Conservation (phyloP, 2,329 filamentous ascomycete species). For the Stromatinia cepivora region DNA sequence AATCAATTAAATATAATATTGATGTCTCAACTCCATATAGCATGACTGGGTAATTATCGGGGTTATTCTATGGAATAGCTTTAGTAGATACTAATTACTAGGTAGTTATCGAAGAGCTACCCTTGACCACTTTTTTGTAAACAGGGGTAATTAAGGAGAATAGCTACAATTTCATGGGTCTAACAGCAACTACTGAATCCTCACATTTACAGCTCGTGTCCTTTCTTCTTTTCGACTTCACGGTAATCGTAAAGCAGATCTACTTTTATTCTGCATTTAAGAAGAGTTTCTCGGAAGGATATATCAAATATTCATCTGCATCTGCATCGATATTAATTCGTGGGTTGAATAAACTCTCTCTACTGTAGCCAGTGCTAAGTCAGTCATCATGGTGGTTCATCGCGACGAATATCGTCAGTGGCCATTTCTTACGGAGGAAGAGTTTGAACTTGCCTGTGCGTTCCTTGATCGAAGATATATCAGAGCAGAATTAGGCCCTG, state of each 20-base stretch:
- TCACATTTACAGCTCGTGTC: not conserved
- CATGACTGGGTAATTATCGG: not conserved
- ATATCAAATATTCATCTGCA: not conserved
- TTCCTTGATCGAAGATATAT: constrained; percentile 60
- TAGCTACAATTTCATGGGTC: not conserved
- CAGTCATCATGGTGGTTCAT: constrained; percentile 38
- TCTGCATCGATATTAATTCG: not conserved
- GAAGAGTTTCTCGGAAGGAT: not conserved
- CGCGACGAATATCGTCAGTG: constrained; percentile 49
- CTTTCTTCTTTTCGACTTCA: not conserved
- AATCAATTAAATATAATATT: not conserved
- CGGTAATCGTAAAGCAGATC: not conserved
- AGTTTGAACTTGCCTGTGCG: constrained; percentile 67
- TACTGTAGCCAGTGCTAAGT: constrained; percentile 14
- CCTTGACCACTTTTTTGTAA: not conserved
- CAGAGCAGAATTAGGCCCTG: constrained; percentile 56
- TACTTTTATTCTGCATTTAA: not conserved
- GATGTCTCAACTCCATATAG: not conserved
- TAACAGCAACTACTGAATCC: not conserved
- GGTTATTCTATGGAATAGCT: not conserved
- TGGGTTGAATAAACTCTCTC: not conserved
- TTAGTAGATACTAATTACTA: not conserved
- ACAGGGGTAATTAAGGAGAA: not conserved
- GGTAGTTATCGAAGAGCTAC: not conserved
- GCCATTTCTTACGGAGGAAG: constrained; percentile 59